Percentiles rank a stretch among this genome's conserved stretches.
phyloP scores from a whole-genome alignment of 331 rosid species.

The Cydonia oblonga region DNA sequence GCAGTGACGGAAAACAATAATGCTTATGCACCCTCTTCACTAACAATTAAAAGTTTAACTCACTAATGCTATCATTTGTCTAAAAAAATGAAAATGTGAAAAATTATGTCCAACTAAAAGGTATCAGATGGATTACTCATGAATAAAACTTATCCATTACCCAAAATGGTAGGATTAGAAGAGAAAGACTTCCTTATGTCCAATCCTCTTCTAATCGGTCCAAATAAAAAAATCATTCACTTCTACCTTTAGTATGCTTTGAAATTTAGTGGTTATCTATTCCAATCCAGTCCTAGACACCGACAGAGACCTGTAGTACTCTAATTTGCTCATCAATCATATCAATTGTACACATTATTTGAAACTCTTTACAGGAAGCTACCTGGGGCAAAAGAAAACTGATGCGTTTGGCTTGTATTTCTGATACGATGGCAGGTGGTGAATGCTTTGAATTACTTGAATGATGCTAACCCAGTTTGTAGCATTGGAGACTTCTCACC shows the following conservation, averaged over 20 bases:
- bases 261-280: neutral
- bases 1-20: neutral
- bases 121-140: too few species aligned
- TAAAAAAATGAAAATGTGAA: neutral
- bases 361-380: neutral
- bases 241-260: neutral
- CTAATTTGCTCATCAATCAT: neutral
- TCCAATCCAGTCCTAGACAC: neutral
- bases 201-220: neutral
- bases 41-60: too few species aligned
- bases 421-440: conserved; percentile 33
- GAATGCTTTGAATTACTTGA: conserved; percentile 23
- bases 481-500: conserved; percentile 30
- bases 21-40: too few species aligned
- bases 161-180: too few species aligned
- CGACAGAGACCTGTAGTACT: neutral
- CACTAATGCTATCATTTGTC: too few species aligned
- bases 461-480: conserved; percentile 21
- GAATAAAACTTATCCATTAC: neutral
- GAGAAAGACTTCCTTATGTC: neutral
- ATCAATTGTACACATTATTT: neutral
- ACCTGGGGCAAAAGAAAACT: neutral
- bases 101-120: neutral
- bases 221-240: neutral
- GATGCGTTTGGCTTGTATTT: neutral